These are phyloP conservation scores for Sporothrix schenckii DNA, from an alignment of 2,329 filamentous ascomycete genomes.

Conservation along the genomic window DNA sequence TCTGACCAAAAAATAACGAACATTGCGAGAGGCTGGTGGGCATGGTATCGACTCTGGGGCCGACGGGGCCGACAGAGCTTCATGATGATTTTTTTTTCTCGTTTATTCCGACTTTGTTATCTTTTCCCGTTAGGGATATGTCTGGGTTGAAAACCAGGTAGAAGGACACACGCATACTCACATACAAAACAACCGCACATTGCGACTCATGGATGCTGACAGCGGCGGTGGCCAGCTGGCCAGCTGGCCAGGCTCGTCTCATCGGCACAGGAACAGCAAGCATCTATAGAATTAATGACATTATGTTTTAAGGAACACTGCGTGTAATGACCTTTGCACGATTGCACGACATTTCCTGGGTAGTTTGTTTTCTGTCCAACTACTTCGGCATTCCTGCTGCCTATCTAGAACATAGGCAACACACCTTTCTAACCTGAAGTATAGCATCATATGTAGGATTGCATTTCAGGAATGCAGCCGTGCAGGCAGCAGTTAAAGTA, in stretches of 20 bases:
- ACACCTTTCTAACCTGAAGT: not conserved
- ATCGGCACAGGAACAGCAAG: slow-evolving; percentile 4
- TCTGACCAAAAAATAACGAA: slow-evolving; percentile 19
- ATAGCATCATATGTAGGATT: not conserved
- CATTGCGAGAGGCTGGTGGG: not conserved
- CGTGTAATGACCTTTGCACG: not conserved
- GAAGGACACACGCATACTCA: slow-evolving; percentile 10
- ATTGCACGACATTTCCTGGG: too few species aligned
- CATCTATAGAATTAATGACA: slow-evolving; percentile 31
- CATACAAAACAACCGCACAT: slow-evolving; percentile 8
- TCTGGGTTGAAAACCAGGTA: slow-evolving; percentile 17
- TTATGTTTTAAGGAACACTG: slow-evolving; percentile 16
- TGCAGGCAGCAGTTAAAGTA: slow-evolving; percentile 17
- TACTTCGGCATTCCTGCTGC: not conserved
- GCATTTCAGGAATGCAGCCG: too few species aligned
- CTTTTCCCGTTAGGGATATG: too few species aligned
- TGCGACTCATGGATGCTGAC: slow-evolving; percentile 8
- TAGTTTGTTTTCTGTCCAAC: not conserved
- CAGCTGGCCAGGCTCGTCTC: not conserved
- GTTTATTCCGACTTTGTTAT: not conserved
- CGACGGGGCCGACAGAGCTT: slow-evolving; percentile 13
- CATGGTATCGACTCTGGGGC: not conserved
- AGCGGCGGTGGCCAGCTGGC: not conserved
- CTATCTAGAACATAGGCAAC: not conserved
- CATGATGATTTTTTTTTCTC: not conserved